Percentiles rank a stretch among this genome's conserved stretches.
These are phyloP conservation scores for Mikania micrantha DNA, from an alignment of 129 eudicot genomes.

Conservation along the genomic window DNA sequence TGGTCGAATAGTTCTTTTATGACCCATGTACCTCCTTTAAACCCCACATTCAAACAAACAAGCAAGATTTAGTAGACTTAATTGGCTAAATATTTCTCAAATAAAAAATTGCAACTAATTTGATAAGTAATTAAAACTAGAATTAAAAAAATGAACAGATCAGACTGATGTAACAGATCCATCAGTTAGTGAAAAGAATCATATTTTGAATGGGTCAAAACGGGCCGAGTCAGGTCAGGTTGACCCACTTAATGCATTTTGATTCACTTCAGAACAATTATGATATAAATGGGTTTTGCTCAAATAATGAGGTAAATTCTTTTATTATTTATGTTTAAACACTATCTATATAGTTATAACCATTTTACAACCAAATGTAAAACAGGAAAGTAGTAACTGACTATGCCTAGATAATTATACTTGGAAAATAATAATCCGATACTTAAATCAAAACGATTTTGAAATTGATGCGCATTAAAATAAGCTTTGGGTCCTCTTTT, in stretches of 20 bases:
- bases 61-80: neutral
- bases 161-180: neutral
- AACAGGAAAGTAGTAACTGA: neutral
- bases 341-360: too few species aligned
- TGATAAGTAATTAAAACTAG: neutral
- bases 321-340: too few species aligned
- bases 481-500: neutral
- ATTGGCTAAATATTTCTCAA: slow-evolving; percentile 3
- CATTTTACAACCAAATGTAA: neutral
- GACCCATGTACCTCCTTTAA: slow-evolving; percentile 92
- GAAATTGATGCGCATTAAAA: neutral
- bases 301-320: too few species aligned
- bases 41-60: neutral
- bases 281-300: too few species aligned
- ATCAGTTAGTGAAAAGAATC: too few species aligned
- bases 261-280: neutral
- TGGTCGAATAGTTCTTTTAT: slow-evolving; percentile 87
- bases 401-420: neutral
- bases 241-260: neutral
- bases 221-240: neutral
- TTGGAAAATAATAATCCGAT: neutral
- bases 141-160: neutral
- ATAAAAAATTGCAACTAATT: neutral
- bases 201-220: neutral
- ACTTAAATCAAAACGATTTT: neutral